Evolutionary conservation across 1,284 basidiomycete species (phyloP), one percentile per base, ranked within the genome.

Genomic region (Caloboletus inedulis): DNA sequence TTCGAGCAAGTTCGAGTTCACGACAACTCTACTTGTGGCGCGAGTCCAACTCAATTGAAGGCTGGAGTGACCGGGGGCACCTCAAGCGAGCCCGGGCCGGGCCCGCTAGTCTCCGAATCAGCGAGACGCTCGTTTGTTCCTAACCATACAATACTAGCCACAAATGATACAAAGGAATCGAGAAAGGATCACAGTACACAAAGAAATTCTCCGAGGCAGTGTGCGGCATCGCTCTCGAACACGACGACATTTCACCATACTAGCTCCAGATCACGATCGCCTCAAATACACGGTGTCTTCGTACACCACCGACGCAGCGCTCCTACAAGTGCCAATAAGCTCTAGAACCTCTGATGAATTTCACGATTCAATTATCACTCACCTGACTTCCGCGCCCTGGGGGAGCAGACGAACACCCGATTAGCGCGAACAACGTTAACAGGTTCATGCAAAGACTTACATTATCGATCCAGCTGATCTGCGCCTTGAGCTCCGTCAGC

Each of bases 401-500:
- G 46, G 33, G 19, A 27, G 12, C 2, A 37, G 6, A 37, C 8
- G 8, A 36, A 25, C 6, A 12, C 2, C 3, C 1, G 29, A 33
- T 62, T 1, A 61, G 51, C 6, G 21, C 34, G 7, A 47, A 19
- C 5, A 31, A 10, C 1, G 2, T 14, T 3, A 1, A 36, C 1
- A 36, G n/a, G 2, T n/a, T 8, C 23, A 6, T 1, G 10, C n/a
- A 18, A 37, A 37, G 30, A 62, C 58, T 5, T 49, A 72, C 75
- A 45, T 76, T 63, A 47, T 76, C 73, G 5, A 47, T 56, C 74
- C 74, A 77, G 7, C 66, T 62, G n/a, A 77, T 59, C 51, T 76
- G 73, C 1, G 75, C 76, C 57, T 73, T 72, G 39, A 76, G 61
- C 48, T 77, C 76, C 0, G 76, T 75, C 33, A 74, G 53, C 3